Conservation (phyloP, 305 asterid species). For the Nicotiana rustica region DNA sequence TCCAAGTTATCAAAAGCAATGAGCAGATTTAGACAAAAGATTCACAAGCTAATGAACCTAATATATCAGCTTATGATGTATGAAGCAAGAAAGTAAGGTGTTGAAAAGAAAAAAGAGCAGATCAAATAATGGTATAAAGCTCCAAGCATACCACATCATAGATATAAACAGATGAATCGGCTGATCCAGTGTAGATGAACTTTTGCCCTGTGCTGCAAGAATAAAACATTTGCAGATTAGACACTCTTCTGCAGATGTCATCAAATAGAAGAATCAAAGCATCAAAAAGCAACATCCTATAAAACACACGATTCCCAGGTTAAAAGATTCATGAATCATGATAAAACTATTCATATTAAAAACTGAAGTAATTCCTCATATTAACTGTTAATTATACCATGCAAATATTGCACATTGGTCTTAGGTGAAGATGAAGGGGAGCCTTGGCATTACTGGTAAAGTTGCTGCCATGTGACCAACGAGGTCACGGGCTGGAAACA, state of each 20-base stretch:
- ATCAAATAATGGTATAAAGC: neutral
- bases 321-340: neutral
- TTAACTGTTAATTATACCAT: constrained; percentile 9
- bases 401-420: neutral
- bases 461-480: no score
- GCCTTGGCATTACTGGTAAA: no score
- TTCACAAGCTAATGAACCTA: constrained; percentile 23
- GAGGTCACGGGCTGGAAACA: no score
- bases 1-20: neutral
- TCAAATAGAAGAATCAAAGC: neutral
- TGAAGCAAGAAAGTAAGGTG: neutral
- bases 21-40: neutral
- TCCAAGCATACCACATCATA: constrained; percentile 80
- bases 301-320: neutral
- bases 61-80: constrained; percentile 18
- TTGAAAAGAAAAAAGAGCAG: constrained; percentile 4
- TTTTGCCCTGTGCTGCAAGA: constrained; percentile 90
- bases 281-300: neutral
- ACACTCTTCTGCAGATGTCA: neutral
- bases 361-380: neutral
- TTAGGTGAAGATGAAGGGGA: neutral
- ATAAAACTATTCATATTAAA: neutral
- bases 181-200: constrained; percentile 90
- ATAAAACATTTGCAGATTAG: constrained; percentile 33
- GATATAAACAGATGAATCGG: constrained; percentile 71